These are phyloP conservation scores for Talinum fruticosum DNA, from an alignment of 148 eudicot species.

Conservation along the genomic window DNA sequence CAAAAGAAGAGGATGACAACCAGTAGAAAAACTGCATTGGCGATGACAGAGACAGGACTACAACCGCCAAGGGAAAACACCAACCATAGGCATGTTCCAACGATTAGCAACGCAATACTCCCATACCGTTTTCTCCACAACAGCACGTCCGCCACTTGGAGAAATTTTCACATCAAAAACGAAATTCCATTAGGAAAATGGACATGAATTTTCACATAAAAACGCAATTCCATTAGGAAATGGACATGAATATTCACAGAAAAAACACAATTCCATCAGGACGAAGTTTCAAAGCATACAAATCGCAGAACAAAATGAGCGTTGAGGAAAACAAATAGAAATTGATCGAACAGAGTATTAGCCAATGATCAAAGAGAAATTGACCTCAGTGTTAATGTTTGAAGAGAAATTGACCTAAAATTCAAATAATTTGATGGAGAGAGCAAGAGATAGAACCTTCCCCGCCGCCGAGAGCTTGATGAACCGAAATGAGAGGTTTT, in stretches of 20 bases:
- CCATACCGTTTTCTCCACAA: constrained; percentile 67
- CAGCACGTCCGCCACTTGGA: constrained; percentile 73
- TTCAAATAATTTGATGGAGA: background rate
- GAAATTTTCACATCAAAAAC: background rate
- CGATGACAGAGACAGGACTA: constrained; percentile 52
- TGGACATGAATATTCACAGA: background rate
- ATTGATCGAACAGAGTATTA: background rate
- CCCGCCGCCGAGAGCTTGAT: constrained; percentile 3
- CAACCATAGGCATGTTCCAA: constrained; percentile 64
- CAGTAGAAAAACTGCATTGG: constrained; percentile 67
- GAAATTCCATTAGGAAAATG: constrained; percentile 1
- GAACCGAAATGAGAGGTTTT: background rate
- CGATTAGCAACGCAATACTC: constrained; percentile 41
- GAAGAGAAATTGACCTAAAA: background rate
- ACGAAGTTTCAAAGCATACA: background rate
- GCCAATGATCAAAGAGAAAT: background rate
- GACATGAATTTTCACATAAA: background rate
- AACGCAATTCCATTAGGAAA: background rate
- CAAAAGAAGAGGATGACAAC: constrained; percentile 79
- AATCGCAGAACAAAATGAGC: background rate
- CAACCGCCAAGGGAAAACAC: constrained; percentile 67
- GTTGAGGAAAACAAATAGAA: constrained; percentile 8
- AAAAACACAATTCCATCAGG: background rate
- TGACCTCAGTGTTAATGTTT: background rate
- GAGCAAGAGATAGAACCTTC: constrained; percentile 27